A percentile compares a stretch with the other conserved stretches of the same genome.
These are phyloP conservation scores for Penicillium sp. DNA, from an alignment of 2,329 filamentous ascomycete genomes.

Conservation along the genomic window DNA sequence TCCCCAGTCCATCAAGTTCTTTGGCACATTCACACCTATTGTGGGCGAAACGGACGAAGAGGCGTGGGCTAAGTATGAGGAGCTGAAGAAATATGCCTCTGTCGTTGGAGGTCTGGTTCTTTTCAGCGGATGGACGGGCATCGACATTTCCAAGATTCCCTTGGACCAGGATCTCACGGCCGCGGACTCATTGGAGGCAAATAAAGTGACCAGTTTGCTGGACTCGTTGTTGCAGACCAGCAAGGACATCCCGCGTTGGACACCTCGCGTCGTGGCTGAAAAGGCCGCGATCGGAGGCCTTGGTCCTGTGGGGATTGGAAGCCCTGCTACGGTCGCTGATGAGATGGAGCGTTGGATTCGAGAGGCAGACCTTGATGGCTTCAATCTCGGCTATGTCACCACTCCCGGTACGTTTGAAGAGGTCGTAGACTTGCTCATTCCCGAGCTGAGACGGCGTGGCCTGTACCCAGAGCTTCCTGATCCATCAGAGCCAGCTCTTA, in stretches of 20 bases:
- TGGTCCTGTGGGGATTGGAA: slow-evolving; percentile 52
- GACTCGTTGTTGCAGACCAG: slow-evolving; percentile 53
- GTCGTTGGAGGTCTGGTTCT: slow-evolving; percentile 57
- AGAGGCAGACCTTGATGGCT: slow-evolving; percentile 46
- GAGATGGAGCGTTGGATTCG: slow-evolving; percentile 51
- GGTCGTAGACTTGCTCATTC: slow-evolving; percentile 52
- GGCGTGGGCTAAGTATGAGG: slow-evolving; percentile 54
- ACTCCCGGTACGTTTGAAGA: slow-evolving; percentile 57
- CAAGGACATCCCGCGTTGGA: slow-evolving; percentile 50
- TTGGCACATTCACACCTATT: slow-evolving; percentile 54
- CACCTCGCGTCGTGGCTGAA: slow-evolving; percentile 49
- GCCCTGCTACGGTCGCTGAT: slow-evolving; percentile 48
- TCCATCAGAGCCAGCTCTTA: slow-evolving; percentile 35
- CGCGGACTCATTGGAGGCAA: slow-evolving; percentile 56
- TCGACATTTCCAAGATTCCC: slow-evolving; percentile 60
- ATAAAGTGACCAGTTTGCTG: slow-evolving; percentile 53
- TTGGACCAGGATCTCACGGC: slow-evolving; percentile 59
- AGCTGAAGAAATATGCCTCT: slow-evolving; percentile 55
- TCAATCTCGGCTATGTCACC: slow-evolving; percentile 51
- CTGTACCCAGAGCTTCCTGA: slow-evolving; percentile 42
- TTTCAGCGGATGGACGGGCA: slow-evolving; percentile 61
- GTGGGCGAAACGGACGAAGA: slow-evolving; percentile 55
- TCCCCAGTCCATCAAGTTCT: slow-evolving; percentile 59
- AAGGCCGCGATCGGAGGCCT: slow-evolving; percentile 52
- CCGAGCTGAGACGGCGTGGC: slow-evolving; percentile 47